These are phyloP conservation scores for Serendipita sp. DNA, from an alignment of 1,284 basidiomycete species.

Conservation along the genomic window DNA sequence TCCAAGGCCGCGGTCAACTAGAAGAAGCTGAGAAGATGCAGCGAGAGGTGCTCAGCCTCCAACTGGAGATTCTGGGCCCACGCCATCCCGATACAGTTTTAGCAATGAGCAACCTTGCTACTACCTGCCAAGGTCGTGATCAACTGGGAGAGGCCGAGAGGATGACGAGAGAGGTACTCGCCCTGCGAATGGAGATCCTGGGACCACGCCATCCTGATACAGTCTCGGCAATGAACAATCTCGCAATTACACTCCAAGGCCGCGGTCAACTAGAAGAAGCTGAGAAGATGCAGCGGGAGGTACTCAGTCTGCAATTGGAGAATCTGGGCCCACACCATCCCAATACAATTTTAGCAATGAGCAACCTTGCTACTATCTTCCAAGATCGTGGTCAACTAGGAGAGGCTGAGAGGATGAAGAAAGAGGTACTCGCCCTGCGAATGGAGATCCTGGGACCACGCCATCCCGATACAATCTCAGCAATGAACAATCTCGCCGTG, in stretches of 20 bases:
- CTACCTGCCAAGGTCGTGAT: not conserved
- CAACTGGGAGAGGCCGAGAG: not conserved
- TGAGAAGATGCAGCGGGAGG: not conserved
- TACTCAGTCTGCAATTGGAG: not conserved
- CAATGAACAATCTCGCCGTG: no score
- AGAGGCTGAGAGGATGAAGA: not conserved
- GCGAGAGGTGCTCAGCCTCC: not conserved
- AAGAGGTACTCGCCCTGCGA: not conserved
- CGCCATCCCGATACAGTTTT: not conserved
- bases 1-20: not conserved
- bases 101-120: not conserved
- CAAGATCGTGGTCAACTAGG: not conserved
- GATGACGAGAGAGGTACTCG: not conserved
- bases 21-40: not conserved
- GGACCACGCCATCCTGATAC: not conserved
- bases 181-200: not conserved
- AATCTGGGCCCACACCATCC: not conserved
- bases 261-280: not conserved
- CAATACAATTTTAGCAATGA: not conserved
- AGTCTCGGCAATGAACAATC: not conserved
- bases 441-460: not conserved
- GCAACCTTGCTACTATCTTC: not conserved
- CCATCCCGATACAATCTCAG: not conserved
- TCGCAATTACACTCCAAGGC: not conserved
- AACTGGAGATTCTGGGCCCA: not conserved